Conservation (phyloP, 257 asterid genomes). For the Solanum arcanum region DNA sequence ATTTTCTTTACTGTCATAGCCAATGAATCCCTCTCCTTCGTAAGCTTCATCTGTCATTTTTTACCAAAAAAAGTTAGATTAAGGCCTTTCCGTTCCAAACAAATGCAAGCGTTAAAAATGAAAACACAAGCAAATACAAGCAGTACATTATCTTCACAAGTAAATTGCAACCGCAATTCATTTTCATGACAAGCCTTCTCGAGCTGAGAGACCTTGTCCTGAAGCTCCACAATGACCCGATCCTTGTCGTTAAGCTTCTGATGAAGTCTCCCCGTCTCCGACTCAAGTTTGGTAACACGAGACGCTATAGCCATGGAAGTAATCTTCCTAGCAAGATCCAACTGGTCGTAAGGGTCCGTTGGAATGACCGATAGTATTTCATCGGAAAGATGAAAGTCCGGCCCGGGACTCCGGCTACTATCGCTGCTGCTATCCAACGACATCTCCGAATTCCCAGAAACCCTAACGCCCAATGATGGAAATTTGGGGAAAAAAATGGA, state of each 20-base stretch:
- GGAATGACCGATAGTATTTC: constrained; percentile 76
- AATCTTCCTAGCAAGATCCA: constrained; percentile 98
- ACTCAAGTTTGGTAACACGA: constrained; percentile 75
- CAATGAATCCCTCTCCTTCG: constrained; percentile 75
- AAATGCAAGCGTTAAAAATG: neutral
- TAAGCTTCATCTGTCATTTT: constrained; percentile 53
- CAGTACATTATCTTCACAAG: constrained; percentile 20
- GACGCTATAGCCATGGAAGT: constrained; percentile 98
- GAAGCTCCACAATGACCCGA: constrained; percentile 43
- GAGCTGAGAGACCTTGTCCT: constrained; percentile 53
- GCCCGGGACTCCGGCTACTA: constrained; percentile 19
- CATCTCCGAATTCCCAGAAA: constrained; percentile 10
- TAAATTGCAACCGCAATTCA: constrained; percentile 48
- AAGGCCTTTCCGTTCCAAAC: neutral
- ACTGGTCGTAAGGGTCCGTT: constrained; percentile 89
- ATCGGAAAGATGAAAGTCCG: constrained; percentile 65
- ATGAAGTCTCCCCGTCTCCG: constrained; percentile 56
- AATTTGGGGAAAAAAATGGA: neutral
- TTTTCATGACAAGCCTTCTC: constrained; percentile 56
- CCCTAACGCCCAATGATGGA: neutral
- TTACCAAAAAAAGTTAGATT: neutral
- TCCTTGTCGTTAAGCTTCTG: constrained; percentile 62
- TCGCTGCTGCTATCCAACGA: constrained; percentile 32
- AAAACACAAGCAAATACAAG: neutral
- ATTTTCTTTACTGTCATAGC: constrained; percentile 59